Conservation (phyloP, 2,329 filamentous ascomycete genomes). For the Tolypocladium cylindrosporum region DNA sequence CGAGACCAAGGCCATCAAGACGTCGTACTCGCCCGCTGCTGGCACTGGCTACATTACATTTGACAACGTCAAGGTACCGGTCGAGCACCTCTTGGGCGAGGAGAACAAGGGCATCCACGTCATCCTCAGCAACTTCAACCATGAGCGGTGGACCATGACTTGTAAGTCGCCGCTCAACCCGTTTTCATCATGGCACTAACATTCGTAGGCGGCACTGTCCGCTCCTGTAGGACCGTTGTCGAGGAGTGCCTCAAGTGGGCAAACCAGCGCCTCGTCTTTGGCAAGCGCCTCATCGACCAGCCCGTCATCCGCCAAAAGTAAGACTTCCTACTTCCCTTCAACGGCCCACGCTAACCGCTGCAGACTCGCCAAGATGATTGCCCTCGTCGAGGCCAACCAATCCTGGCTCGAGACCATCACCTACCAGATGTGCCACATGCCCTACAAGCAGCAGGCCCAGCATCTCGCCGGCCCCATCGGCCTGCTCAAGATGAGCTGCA, state of each 20-base stretch:
- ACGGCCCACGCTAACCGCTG: slow-evolving; percentile 2
- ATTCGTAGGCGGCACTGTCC: slow-evolving; percentile 42
- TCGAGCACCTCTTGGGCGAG: slow-evolving; percentile 65
- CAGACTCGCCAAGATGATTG: slow-evolving; percentile 77
- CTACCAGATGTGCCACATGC: slow-evolving; percentile 82
- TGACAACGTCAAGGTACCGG: slow-evolving; percentile 79
- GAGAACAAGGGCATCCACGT: slow-evolving; percentile 82
- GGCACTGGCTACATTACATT: slow-evolving; percentile 74
- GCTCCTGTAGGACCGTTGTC: slow-evolving; percentile 57
- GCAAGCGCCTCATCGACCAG: slow-evolving; percentile 72
- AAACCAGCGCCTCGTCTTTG: slow-evolving; percentile 77
- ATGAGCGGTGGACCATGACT: slow-evolving; percentile 71
- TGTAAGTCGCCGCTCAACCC: slow-evolving; percentile 28
- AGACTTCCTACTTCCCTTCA: slow-evolving; percentile 11
- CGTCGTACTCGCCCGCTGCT: slow-evolving; percentile 68
- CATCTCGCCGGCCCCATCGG: slow-evolving; percentile 73
- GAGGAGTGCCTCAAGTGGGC: slow-evolving; percentile 85
- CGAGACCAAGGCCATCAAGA: slow-evolving; percentile 71
- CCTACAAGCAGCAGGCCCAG: slow-evolving; percentile 64
- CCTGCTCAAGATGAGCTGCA: slow-evolving; percentile 69
- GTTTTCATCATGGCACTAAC: slow-evolving; percentile 3
- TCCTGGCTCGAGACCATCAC: slow-evolving; percentile 78
- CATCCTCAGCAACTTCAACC: slow-evolving; percentile 82
- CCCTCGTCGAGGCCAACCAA: slow-evolving; percentile 71
- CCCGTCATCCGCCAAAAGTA: slow-evolving; percentile 75